phyloP scores from a whole-genome alignment of 2,329 filamentous ascomycete species.

The Colletotrichum sp. region DNA sequence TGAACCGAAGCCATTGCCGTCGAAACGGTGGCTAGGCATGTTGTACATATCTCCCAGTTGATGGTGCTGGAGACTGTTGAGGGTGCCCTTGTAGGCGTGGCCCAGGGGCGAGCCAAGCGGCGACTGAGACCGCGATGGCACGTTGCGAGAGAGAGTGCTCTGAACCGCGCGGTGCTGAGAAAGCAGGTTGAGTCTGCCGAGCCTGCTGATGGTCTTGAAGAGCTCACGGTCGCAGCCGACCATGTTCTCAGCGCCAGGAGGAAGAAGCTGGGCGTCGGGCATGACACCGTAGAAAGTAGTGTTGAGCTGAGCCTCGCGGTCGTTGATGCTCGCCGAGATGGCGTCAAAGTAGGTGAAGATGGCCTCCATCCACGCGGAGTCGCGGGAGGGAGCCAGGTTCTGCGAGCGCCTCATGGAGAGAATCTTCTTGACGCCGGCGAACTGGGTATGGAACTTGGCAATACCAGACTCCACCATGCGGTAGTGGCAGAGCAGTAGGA shows the following conservation, averaged over 20 bases:
- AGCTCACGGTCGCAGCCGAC: conserved; percentile 86
- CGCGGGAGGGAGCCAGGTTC: conserved; percentile 59
- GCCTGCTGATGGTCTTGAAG: conserved; percentile 84
- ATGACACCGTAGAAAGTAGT: conserved; percentile 66
- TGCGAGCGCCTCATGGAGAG: conserved; percentile 73
- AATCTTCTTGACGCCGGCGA: conserved; percentile 91
- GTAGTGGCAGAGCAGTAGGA: conserved; percentile 88
- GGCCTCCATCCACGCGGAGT: conserved; percentile 88
- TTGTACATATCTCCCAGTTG: conserved; percentile 33
- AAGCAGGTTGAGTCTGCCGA: conserved; percentile 84
- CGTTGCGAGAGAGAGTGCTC: conserved; percentile 28
- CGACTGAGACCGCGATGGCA: conserved; percentile 38
- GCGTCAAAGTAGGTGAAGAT: conserved; percentile 96
- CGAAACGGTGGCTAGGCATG: conserved; percentile 62
- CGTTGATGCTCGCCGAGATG: conserved; percentile 89
- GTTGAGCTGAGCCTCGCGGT: conserved; percentile 83
- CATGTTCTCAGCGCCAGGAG: conserved; percentile 77
- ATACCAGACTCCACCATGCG: conserved; percentile 93
- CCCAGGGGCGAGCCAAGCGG: conserved; percentile 46
- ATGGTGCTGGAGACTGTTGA: conserved; percentile 28
- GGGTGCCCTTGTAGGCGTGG: conserved; percentile 44
- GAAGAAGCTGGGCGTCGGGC: conserved; percentile 53
- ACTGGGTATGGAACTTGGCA: conserved; percentile 91
- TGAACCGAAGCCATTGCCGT: conserved; percentile 70
- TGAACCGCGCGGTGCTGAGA: conserved; percentile 70